Evolutionary conservation across 2,329 filamentous ascomycete genomes (phyloP).

Genomic region (Fusarium staphyleae): DNA sequence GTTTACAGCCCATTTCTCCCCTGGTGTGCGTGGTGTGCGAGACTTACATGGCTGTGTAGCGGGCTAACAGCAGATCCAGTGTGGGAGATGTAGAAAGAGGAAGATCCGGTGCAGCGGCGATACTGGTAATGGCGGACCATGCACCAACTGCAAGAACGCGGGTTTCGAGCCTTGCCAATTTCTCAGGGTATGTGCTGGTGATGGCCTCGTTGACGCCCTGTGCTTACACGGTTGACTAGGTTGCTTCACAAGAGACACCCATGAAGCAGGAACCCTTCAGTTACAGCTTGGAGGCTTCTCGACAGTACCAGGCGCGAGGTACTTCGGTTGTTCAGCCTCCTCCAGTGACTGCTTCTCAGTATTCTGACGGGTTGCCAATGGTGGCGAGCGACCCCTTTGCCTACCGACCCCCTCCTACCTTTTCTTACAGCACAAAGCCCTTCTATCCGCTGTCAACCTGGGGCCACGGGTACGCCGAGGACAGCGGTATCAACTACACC

Average conservation of each 20-base stretch:
- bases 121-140: constrained; percentile 76
- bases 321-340: constrained; percentile 25
- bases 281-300: constrained; percentile 45
- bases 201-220: neutral
- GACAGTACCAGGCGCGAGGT: constrained; percentile 42
- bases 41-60: constrained; percentile 35
- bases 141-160: constrained; percentile 81
- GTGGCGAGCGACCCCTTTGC: constrained; percentile 23
- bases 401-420: constrained; percentile 34
- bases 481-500: constrained; percentile 37
- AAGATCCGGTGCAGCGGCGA: constrained; percentile 97
- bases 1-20: constrained; percentile 6
- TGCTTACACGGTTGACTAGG: constrained; percentile 31
- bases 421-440: constrained; percentile 37
- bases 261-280: constrained; percentile 38
- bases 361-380: constrained; percentile 31
- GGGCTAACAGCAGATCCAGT: constrained; percentile 61
- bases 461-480: constrained; percentile 38
- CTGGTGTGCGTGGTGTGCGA: constrained; percentile 37
- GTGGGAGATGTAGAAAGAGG: constrained; percentile 85
- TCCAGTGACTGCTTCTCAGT: constrained; percentile 19
- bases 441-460: constrained; percentile 40
- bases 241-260: constrained; percentile 45
- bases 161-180: constrained; percentile 78
- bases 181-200: constrained; percentile 69